Evolutionary conservation across 306 rosid genomes (phyloP), one percentile per base, ranked within the genome.

Genomic region (Malus asiatica): DNA sequence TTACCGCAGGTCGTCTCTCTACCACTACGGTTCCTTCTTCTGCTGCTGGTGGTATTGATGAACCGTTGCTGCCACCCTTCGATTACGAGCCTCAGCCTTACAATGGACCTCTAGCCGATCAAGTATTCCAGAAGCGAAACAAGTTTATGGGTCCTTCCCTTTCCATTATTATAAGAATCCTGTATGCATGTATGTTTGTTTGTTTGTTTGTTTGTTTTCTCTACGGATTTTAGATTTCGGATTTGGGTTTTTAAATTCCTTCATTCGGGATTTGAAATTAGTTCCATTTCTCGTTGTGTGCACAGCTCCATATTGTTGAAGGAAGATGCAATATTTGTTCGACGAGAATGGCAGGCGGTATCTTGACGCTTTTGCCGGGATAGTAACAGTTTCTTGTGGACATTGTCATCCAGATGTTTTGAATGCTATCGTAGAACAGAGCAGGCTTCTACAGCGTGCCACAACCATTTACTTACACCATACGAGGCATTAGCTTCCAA

Each of bases 321-420:
- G 98, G 63, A 94, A 89, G 83, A 94, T 94, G 98, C 97, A 94
- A 52, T 94, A 91, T 81, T 83, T 94, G 61, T 94, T 79, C 74
- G 98, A 94, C 75, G 97, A 94, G 58, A 87, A 76, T 76, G 98
- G 98, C 52, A 89, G 79, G 92, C 97, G 98, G 8, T 94, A 90
- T 70, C 95, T 94, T 27, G 98, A 94, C 83, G 97, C 98, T 27
- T 91, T 90, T 74, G 97, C 97, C 20, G 97, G 98, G 53, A 90
- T 94, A n/a, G 98, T 94, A n/a, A 94, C 98, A 27, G 93, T 94
- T 65, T 94, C 98, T 62, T 89, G 96, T 64, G 97, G 98, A 61
- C 98, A 94, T 85, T 94, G 98, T 76, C 97, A 94, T 77, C 98
- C 97, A 11, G 87, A 87, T 11, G 45, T 94, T 78, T 66, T 94